phyloP scores from a whole-genome alignment of 306 rosid genomes.

The Cucumis sativus region DNA sequence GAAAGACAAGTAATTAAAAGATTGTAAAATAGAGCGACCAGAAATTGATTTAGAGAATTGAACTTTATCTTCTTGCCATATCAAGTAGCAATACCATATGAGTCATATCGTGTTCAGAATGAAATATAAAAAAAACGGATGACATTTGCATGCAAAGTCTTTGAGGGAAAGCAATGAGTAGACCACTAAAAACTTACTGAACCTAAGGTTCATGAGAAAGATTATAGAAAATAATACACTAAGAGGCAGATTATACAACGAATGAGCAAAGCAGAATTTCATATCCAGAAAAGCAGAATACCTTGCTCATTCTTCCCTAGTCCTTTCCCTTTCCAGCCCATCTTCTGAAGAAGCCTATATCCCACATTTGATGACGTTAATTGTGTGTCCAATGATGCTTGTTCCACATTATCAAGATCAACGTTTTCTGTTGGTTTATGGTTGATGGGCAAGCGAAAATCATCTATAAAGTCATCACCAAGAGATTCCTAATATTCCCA shows the following conservation, averaged over 20 bases:
- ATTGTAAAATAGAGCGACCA: background rate
- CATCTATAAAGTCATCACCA: slow-evolving; percentile 48
- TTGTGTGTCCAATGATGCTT: slow-evolving; percentile 81
- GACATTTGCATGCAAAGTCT: background rate
- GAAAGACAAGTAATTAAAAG: background rate
- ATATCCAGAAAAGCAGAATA: slow-evolving; percentile 12
- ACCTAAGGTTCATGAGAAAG: background rate
- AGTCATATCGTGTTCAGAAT: background rate
- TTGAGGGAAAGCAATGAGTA: background rate
- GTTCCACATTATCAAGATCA: slow-evolving; percentile 86
- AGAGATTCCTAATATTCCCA: slow-evolving; percentile 38
- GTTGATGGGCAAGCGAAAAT: slow-evolving; percentile 73
- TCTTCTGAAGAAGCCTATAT: slow-evolving; percentile 92
- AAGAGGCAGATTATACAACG: background rate
- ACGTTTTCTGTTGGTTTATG: slow-evolving; percentile 95
- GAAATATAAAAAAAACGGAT: background rate
- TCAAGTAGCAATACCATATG: background rate
- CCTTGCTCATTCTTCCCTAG: slow-evolving; percentile 99
- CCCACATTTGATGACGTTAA: slow-evolving; percentile 78
- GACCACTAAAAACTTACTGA: background rate
- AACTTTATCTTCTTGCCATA: background rate
- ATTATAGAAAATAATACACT: background rate
- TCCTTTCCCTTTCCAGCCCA: slow-evolving; percentile 99
- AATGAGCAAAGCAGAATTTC: background rate
- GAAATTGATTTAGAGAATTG: background rate